These are phyloP conservation scores for Lanmaoa pseudosensibilis DNA, from an alignment of 768 basidiomycete species.

Conservation along the genomic window DNA sequence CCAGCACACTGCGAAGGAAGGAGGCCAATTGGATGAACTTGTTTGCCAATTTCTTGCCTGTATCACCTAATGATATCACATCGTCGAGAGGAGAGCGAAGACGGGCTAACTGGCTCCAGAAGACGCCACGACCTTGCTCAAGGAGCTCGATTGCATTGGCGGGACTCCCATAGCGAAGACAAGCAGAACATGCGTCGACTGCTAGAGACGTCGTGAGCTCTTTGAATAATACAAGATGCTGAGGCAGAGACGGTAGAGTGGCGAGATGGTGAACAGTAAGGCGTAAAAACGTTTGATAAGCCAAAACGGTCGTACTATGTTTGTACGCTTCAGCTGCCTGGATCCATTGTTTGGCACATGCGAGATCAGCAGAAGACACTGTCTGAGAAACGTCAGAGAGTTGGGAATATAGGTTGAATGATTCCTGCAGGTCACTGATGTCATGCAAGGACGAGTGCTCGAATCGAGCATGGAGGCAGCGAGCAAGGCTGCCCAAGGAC, in stretches of 20 bases:
- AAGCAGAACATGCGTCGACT: conserved; percentile 9
- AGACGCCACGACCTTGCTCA: conserved; percentile 24
- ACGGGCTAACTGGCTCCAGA: conserved; percentile 23
- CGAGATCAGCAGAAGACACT: neutral
- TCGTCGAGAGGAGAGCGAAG: conserved; percentile 14
- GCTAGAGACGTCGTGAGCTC: neutral
- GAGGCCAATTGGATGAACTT: neutral
- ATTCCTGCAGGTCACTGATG: neutral
- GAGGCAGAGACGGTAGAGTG: neutral
- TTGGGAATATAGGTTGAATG: neutral
- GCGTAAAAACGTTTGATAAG: conserved; percentile 13
- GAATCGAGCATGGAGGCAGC: neutral
- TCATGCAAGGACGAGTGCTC: neutral
- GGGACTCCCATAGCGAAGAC: conserved; percentile 10
- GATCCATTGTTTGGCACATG: neutral
- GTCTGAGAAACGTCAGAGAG: neutral
- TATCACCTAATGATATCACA: neutral
- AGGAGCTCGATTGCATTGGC: conserved; percentile 33
- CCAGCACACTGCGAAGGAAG: neutral
- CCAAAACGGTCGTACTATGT: conserved; percentile 9
- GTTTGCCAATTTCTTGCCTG: neutral
- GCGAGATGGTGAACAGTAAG: conserved; percentile 3
- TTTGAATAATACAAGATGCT: conserved; percentile 1
- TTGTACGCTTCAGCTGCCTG: neutral
- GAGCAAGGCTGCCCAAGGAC: neutral